Conservation (phyloP, 2,329 filamentous ascomycete species). For the Fusarium hainanense region DNA sequence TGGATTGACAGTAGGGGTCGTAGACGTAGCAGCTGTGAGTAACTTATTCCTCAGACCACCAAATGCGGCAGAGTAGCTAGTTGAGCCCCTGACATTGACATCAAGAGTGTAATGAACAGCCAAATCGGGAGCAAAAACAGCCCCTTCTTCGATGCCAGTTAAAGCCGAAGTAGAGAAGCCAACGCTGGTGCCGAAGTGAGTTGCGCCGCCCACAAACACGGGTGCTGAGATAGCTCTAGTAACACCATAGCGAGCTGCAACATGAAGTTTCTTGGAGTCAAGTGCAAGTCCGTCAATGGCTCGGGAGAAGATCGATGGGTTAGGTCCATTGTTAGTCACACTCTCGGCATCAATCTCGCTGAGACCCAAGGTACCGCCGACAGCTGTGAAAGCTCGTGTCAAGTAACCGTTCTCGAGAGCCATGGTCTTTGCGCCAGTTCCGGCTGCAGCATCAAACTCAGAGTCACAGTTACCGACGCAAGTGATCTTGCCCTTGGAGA, state of each 20-base stretch:
- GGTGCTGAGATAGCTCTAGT: slow-evolving; percentile 70
- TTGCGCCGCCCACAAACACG: slow-evolving; percentile 53
- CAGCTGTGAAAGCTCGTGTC: slow-evolving; percentile 69
- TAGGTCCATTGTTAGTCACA: slow-evolving; percentile 63
- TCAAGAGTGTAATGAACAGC: slow-evolving; percentile 70
- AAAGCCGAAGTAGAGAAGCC: slow-evolving; percentile 65
- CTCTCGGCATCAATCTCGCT: slow-evolving; percentile 71
- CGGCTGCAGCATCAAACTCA: slow-evolving; percentile 55
- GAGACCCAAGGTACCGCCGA: slow-evolving; percentile 70
- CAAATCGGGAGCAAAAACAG: slow-evolving; percentile 65
- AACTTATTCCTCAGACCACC: slow-evolving; percentile 65
- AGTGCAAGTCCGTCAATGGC: slow-evolving; percentile 67
- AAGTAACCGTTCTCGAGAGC: slow-evolving; percentile 68
- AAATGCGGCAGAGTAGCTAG: slow-evolving; percentile 65
- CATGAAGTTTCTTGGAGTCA: slow-evolving; percentile 66
- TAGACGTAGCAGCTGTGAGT: slow-evolving; percentile 58
- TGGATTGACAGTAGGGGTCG: slow-evolving; percentile 51
- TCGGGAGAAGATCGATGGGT: slow-evolving; percentile 63
- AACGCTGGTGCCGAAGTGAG: slow-evolving; percentile 67
- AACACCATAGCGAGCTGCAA: slow-evolving; percentile 66
- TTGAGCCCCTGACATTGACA: slow-evolving; percentile 52
- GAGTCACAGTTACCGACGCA: slow-evolving; percentile 66
- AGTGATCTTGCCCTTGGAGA: slow-evolving; percentile 63
- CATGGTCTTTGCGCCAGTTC: slow-evolving; percentile 54
- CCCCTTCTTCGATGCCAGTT: slow-evolving; percentile 59